A percentile compares a stretch with the other conserved stretches of the same genome.
phyloP scores from a whole-genome alignment of 306 rosid species.

The Pyrus bretschneideri region DNA sequence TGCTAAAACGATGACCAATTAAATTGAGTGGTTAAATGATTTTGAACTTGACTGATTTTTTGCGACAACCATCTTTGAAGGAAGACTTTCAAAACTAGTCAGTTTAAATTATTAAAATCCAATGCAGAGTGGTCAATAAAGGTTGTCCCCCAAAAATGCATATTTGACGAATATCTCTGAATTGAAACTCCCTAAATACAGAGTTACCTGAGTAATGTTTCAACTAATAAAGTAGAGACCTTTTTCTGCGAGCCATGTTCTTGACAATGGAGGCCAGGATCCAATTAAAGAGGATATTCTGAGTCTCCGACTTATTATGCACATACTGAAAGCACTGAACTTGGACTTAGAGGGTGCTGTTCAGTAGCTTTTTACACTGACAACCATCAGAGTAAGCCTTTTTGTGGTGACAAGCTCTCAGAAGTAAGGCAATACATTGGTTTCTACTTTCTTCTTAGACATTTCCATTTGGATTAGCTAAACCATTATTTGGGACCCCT shows the following conservation, averaged over 20 bases:
- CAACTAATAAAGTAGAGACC: conserved; percentile 29
- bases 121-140: no score
- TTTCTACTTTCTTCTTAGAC: background rate
- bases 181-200: background rate
- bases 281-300: conserved; percentile 22
- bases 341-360: conserved; percentile 28
- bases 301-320: conserved; percentile 26
- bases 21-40: no score
- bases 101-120: no score
- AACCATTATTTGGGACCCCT: conserved; percentile 15
- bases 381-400: conserved; percentile 9
- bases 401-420: conserved; percentile 19
- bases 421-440: conserved; percentile 19
- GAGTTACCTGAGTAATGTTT: conserved; percentile 19
- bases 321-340: conserved; percentile 54
- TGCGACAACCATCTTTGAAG: no score
- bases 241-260: conserved; percentile 44
- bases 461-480: background rate
- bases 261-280: conserved; percentile 33
- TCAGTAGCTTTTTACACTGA: conserved; percentile 5
- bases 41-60: no score
- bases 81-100: no score
- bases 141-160: no score
- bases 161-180: no score
- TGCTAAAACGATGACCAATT: no score